Conservation (phyloP, 225 moss, liverwort and hornwort genomes). For the Pleurozium schreberi region DNA sequence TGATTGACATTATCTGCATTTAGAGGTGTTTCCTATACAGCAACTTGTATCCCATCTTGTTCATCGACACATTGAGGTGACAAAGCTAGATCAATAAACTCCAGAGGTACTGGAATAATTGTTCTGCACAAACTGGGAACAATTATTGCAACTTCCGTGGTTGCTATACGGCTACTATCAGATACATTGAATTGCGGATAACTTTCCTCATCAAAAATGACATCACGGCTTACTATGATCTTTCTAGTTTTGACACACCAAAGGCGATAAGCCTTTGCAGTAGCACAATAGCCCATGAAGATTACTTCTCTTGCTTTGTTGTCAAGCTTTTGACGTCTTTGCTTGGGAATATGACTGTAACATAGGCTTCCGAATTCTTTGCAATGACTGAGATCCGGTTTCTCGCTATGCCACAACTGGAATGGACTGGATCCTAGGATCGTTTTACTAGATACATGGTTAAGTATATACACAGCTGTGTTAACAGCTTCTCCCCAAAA, state of each 20-base stretch:
- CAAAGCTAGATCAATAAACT: too few relatives aligned
- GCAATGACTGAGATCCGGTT: not conserved
- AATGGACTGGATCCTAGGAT: not conserved
- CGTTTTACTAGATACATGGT: not conserved
- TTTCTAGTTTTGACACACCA: not conserved
- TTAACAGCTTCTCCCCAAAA: not conserved
- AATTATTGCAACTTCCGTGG: not conserved
- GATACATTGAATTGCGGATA: not conserved
- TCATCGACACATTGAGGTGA: too few relatives aligned
- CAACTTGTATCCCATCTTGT: too few relatives aligned
- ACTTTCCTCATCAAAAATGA: not conserved
- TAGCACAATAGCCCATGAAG: not conserved
- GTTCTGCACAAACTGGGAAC: not conserved
- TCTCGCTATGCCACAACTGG: not conserved
- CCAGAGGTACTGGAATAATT: not conserved
- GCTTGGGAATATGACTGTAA: not conserved
- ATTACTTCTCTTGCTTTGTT: not conserved
- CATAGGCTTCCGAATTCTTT: not conserved
- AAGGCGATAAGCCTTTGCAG: not conserved
- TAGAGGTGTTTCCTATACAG: too few relatives aligned
- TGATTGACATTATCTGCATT: too few relatives aligned
- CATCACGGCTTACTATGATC: not conserved
- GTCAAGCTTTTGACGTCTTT: not conserved
- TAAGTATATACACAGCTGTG: not conserved
- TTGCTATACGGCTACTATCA: not conserved